Evolutionary conservation across 1,284 basidiomycete species (phyloP).

Genomic region (Taiwanofungus camphoratus): DNA sequence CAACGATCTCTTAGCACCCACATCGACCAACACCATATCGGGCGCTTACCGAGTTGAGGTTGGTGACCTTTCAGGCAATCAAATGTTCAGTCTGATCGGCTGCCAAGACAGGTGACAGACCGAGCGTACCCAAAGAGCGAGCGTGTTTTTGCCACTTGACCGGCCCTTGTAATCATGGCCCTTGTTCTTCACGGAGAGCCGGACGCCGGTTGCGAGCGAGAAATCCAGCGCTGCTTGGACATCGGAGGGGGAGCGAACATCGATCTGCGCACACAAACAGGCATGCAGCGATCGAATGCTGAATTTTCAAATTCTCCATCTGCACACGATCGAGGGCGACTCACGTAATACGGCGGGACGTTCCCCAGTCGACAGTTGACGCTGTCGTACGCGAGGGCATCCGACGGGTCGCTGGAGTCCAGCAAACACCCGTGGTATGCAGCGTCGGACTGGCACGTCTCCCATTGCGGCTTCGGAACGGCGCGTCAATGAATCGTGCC

Average conservation of each 20-base stretch:
- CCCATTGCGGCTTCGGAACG: constrained; percentile 26
- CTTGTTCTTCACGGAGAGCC: constrained; percentile 36
- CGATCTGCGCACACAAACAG: constrained; percentile 22
- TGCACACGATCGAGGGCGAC: not conserved
- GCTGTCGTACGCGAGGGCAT: constrained; percentile 21
- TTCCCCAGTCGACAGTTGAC: constrained; percentile 26
- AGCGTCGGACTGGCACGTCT: constrained; percentile 23
- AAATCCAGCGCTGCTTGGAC: constrained; percentile 31
- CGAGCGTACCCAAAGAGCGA: constrained; percentile 31
- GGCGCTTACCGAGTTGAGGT: constrained; percentile 22
- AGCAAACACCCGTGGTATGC: constrained; percentile 24
- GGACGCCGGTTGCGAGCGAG: constrained; percentile 27
- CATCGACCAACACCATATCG: not conserved
- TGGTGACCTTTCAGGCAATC: constrained; percentile 15
- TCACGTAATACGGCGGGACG: constrained; percentile 27
- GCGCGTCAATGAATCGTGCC: not conserved
- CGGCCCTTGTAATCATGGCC: constrained; percentile 38
- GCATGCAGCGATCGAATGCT: not conserved
- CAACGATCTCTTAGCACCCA: not conserved
- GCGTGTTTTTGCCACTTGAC: constrained; percentile 27
- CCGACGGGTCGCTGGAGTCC: constrained; percentile 20
- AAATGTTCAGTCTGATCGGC: not conserved
- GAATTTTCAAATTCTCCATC: not conserved
- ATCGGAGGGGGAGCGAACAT: constrained; percentile 25
- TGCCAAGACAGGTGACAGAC: not conserved